A percentile compares a stretch with the other conserved stretches of the same genome.
Evolutionary conservation across 163 green algal species (phyloP).

Genomic region (Scenedesmus sp.): DNA sequence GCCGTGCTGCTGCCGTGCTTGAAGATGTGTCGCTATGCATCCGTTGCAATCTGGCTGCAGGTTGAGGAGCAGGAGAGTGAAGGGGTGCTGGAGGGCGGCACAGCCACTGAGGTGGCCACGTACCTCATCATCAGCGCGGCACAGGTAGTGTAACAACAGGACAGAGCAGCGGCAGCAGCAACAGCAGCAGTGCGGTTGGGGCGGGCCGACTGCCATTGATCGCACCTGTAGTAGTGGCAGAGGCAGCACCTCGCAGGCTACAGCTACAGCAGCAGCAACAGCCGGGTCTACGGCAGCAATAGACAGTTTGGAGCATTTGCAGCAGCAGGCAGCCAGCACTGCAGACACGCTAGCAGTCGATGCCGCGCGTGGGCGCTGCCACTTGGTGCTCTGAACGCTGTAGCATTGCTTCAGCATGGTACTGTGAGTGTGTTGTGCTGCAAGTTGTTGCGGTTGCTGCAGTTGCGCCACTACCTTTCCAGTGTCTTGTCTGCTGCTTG

Average conservation of each 20-base stretch:
- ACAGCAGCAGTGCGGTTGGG: background rate
- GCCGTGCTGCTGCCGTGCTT: background rate
- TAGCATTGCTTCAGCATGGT: background rate
- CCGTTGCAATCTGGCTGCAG: conserved; percentile 15
- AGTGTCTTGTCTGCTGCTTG: background rate
- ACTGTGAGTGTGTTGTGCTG: too few species aligned
- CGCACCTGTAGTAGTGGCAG: background rate
- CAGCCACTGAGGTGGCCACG: conserved; percentile 53
- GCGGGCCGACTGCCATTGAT: background rate
- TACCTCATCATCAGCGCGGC: conserved; percentile 60
- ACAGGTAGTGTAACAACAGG: conserved; percentile 21
- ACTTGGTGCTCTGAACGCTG: background rate
- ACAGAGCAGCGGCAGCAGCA: background rate
- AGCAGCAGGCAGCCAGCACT: background rate
- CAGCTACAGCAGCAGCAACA: background rate
- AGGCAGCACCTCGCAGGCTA: background rate
- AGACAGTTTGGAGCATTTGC: too few species aligned
- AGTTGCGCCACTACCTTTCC: background rate
- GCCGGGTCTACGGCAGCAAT: background rate
- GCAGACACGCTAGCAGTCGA: background rate
- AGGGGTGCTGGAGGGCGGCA: conserved; percentile 42
- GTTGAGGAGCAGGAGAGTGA: conserved; percentile 52
- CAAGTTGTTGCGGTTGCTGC: background rate
- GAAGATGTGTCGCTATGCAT: too few species aligned
- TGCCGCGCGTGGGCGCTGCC: background rate